A percentile compares a stretch with the other conserved stretches of the same genome.
Conservation (phyloP, 2,329 filamentous ascomycete species). For the Penicillium sp. region DNA sequence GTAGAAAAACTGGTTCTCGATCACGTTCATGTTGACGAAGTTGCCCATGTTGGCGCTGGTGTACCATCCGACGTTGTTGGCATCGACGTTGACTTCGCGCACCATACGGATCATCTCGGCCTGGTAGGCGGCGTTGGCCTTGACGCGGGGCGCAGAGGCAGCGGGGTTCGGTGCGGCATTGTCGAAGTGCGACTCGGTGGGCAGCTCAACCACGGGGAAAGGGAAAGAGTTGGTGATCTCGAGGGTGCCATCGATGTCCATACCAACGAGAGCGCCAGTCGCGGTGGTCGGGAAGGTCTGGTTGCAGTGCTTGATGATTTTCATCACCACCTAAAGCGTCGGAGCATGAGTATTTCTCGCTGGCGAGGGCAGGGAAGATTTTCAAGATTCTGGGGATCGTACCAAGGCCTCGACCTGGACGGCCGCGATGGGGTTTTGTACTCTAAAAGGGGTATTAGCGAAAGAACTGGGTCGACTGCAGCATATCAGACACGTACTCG, state of each 20-base stretch:
- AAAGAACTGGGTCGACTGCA: neutral
- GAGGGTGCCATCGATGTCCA: constrained; percentile 81
- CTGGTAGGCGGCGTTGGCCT: constrained; percentile 86
- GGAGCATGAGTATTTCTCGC: constrained; percentile 32
- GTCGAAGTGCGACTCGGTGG: constrained; percentile 73
- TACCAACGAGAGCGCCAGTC: constrained; percentile 88
- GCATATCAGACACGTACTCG: constrained; percentile 22
- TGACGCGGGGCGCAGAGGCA: constrained; percentile 86
- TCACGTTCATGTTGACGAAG: constrained; percentile 91
- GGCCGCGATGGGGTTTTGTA: constrained; percentile 76
- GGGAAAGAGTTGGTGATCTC: constrained; percentile 95
- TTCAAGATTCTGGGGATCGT: constrained; percentile 48
- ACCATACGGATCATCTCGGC: constrained; percentile 96
- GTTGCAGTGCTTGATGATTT: constrained; percentile 95
- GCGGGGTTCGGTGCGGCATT: constrained; percentile 71
- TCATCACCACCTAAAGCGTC: constrained; percentile 79
- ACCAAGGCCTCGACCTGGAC: constrained; percentile 96
- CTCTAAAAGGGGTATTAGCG: constrained; percentile 45
- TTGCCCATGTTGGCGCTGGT: constrained; percentile 98
- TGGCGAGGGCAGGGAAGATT: constrained; percentile 35
- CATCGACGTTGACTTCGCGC: constrained; percentile 96
- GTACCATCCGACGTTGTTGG: constrained; percentile 98
- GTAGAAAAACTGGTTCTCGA: constrained; percentile 98
- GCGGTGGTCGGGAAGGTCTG: constrained; percentile 84
- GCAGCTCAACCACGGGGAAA: constrained; percentile 81